Conservation (phyloP, 2,329 filamentous ascomycete genomes). For the Phialocephala subalpina region DNA sequence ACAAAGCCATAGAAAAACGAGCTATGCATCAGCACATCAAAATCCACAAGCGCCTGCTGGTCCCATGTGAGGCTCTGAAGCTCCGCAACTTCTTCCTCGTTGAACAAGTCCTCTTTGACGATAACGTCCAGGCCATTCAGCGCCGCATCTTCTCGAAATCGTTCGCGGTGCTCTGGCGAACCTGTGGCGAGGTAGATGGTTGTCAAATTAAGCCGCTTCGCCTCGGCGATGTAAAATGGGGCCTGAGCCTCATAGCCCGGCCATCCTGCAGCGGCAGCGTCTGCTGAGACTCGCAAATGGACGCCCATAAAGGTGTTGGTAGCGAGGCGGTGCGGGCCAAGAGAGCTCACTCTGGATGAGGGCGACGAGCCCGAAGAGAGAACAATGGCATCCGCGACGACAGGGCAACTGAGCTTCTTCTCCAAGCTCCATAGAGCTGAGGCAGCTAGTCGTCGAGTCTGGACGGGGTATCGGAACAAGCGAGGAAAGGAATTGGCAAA, state of each 20-base stretch:
- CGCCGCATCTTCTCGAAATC: neutral
- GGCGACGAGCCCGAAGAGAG: neutral
- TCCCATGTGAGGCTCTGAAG: neutral
- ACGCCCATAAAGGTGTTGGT: neutral
- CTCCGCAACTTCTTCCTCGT: neutral
- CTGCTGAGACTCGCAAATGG: neutral
- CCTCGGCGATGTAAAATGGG: neutral
- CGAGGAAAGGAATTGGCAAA: neutral
- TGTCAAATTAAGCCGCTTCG: neutral
- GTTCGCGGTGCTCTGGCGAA: neutral
- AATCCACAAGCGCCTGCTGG: neutral
- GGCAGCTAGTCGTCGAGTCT: neutral
- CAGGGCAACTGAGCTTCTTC: neutral
- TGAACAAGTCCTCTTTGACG: neutral
- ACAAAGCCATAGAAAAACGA: conserved; percentile 1
- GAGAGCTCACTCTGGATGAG: neutral
- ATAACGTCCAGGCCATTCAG: neutral
- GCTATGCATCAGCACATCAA: conserved; percentile 4
- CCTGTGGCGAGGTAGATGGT: neutral
- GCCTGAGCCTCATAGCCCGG: neutral
- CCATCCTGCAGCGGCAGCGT: neutral
- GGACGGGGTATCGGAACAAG: neutral
- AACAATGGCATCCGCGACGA: neutral
- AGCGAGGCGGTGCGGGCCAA: neutral
- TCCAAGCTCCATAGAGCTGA: neutral